A percentile compares a stretch with the other conserved stretches of the same genome.
phyloP scores from a whole-genome alignment of 2,329 filamentous ascomycete species.

The Alternaria incomplexa region DNA sequence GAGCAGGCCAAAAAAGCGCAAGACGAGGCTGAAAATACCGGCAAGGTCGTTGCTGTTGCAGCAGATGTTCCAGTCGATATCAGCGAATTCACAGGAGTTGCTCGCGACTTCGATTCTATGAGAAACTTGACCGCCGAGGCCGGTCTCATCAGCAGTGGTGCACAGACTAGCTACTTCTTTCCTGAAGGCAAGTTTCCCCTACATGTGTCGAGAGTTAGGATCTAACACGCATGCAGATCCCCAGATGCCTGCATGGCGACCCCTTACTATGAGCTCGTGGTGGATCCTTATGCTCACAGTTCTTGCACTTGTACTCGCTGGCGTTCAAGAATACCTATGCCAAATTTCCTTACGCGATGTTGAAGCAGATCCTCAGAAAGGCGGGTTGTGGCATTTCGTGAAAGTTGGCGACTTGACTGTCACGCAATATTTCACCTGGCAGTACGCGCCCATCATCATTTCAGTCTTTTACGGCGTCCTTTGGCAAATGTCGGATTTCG shows the following conservation, averaged over 20 bases:
- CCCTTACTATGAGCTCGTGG: slow-evolving; percentile 47
- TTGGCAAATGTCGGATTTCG: slow-evolving; percentile 59
- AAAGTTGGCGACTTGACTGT: slow-evolving; percentile 38
- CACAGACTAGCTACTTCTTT: slow-evolving; percentile 48
- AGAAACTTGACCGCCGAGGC: slow-evolving; percentile 31
- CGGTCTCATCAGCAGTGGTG: slow-evolving; percentile 21
- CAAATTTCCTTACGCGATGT: slow-evolving; percentile 39
- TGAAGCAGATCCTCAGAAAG: slow-evolving; percentile 15
- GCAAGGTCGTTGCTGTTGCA: slow-evolving; percentile 52
- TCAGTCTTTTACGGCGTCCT: slow-evolving; percentile 57
- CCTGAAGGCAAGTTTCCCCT: slow-evolving; percentile 30
- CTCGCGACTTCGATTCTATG: slow-evolving; percentile 37
- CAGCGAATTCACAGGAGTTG: slow-evolving; percentile 48
- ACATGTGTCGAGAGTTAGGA: background rate
- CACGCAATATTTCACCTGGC: slow-evolving; percentile 45
- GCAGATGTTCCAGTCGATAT: slow-evolving; percentile 52
- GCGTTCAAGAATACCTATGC: slow-evolving; percentile 47
- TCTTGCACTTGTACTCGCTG: slow-evolving; percentile 44
- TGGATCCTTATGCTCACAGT: slow-evolving; percentile 43
- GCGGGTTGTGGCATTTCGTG: slow-evolving; percentile 39
- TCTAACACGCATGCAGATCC: slow-evolving; percentile 33
- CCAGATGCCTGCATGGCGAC: slow-evolving; percentile 49
- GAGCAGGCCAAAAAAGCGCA: slow-evolving; percentile 46
- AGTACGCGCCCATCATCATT: slow-evolving; percentile 53
- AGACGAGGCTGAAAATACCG: slow-evolving; percentile 51